Evolutionary conservation across 1,284 basidiomycete species (phyloP), one percentile per base, ranked within the genome.

Genomic region (Trametes polyzona): DNA sequence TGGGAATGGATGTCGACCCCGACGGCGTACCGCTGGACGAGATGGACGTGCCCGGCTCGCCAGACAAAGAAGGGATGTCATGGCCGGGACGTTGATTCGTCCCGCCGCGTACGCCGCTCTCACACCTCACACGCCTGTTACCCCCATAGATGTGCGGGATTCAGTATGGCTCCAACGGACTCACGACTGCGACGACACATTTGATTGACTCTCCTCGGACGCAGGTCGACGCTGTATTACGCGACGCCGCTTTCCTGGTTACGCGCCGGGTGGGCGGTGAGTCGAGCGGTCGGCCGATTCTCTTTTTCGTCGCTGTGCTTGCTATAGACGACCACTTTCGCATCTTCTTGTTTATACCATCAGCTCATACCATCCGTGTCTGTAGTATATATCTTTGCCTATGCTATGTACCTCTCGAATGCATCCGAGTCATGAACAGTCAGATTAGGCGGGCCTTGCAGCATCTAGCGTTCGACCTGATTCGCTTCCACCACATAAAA

Each of bases 61-160:
- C 67, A 9, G 68, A 67, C 62, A 69, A 69, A 57, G 66, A 65
- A 40, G 61, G 59, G 43, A 61, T 61, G 54, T 53, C 61, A 27
- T 63, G 61, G 61, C 58, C 61, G 2, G 61, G 61, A 32, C 61
- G 61, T 17, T 63, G 35, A 56, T 24, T 24, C 24, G 26, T 35
- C 29, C 33, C 27, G 27, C 42, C 27, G 10, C 16, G 19, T 36
- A 17, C 21, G 19, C n/a, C 52, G 8, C 46, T 17, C 36, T 32
- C 36, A 33, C 36, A 47, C 52, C 23, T 19, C 41, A 16, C 33
- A 35, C 33, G 33, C 17, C 30, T 11, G 17, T 10, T 47, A 10
- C 30, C 26, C 48, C 27, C 48, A 50, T 50, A 50, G 48, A 50
- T 33, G 48, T 7, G 23, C 40, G 19, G 46, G 19, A 47, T 37